A percentile compares a stretch with the other conserved stretches of the same genome.
phyloP scores from a whole-genome alignment of 2,329 filamentous ascomycete species.

The Exophiala phaeomuriformis region DNA sequence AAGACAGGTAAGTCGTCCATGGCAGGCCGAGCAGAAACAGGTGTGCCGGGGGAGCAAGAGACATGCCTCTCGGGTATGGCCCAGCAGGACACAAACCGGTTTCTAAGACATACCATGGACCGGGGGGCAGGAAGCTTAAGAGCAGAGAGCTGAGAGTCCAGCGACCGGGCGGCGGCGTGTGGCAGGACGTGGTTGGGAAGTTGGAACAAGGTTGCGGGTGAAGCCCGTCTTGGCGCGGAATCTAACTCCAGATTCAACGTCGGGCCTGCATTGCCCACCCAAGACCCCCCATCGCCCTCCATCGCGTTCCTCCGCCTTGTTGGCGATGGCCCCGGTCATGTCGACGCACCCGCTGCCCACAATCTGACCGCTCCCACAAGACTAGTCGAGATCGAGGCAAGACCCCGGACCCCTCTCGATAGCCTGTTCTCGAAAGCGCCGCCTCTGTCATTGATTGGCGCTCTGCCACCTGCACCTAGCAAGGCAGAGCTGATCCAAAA shows the following conservation, averaged over 20 bases:
- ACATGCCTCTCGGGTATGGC: conserved; percentile 4
- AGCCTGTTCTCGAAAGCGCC: background rate
- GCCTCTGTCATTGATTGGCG: conserved; percentile 17
- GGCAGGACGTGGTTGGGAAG: background rate
- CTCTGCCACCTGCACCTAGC: conserved; percentile 12
- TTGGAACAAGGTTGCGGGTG: conserved; percentile 7
- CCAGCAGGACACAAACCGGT: conserved; percentile 14
- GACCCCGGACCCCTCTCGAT: conserved; percentile 4
- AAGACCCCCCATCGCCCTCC: too few species aligned
- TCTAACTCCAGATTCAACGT: conserved; percentile 6
- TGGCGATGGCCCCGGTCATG: too few species aligned
- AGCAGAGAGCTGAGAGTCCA: background rate
- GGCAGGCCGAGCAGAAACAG: conserved; percentile 8
- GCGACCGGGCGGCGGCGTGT: background rate
- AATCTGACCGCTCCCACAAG: background rate
- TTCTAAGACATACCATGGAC: conserved; percentile 5
- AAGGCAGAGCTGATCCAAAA: conserved; percentile 15
- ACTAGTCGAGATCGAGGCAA: conserved; percentile 4
- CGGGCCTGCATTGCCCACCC: background rate
- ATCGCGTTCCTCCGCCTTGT: too few species aligned
- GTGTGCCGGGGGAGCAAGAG: conserved; percentile 6
- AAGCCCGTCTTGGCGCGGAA: conserved; percentile 5
- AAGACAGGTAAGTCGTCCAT: background rate
- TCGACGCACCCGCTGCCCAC: background rate
- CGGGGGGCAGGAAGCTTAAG: background rate